A percentile compares a stretch with the other conserved stretches of the same genome.
Conservation (phyloP, 1,284 basidiomycete species). For the Xerocomus amazonicus region DNA sequence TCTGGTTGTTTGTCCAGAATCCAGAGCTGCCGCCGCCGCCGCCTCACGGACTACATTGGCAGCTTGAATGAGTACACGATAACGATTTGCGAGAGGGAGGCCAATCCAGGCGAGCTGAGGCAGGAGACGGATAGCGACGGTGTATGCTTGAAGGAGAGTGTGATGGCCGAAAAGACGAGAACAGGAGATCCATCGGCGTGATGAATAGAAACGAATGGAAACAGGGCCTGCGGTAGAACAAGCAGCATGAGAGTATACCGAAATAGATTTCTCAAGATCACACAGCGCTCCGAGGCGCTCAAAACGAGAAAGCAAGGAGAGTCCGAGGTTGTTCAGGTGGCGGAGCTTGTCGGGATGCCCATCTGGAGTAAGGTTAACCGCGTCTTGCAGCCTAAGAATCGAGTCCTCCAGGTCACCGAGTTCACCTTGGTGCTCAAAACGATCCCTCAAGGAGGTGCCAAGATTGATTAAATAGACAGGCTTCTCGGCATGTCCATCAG, state of each 20-base stretch:
- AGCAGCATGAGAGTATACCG: background rate
- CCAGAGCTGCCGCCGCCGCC: background rate
- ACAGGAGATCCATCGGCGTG: background rate
- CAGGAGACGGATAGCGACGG: background rate
- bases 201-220: background rate
- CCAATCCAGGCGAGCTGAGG: background rate
- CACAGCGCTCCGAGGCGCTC: background rate
- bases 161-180: background rate
- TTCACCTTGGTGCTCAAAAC: background rate
- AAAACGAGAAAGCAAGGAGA: background rate
- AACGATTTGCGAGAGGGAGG: background rate
- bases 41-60: background rate
- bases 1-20: background rate
- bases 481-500: background rate
- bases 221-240: background rate
- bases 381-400: background rate
- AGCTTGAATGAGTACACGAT: background rate
- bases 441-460: background rate
- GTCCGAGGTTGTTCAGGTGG: background rate
- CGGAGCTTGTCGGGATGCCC: background rate
- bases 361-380: constrained; percentile 1
- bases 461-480: background rate
- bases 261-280: background rate
- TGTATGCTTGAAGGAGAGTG: background rate
- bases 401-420: constrained; percentile 2